These are phyloP conservation scores for Trifolium dubium DNA, from an alignment of 306 rosid species.

Conservation along the genomic window DNA sequence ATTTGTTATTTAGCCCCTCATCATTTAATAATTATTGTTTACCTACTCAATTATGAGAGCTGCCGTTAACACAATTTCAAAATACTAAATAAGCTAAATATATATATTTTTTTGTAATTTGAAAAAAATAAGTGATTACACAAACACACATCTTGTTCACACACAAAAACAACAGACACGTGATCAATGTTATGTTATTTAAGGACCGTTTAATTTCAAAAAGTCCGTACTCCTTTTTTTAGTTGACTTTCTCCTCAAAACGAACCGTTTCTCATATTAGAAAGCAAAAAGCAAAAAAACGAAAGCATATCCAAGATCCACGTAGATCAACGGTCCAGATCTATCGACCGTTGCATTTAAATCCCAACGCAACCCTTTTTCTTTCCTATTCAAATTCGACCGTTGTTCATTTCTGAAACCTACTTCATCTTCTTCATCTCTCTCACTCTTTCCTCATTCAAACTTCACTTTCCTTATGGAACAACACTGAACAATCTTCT, in stretches of 20 bases:
- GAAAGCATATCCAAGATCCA: conserved; percentile 5
- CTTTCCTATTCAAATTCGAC: conserved; percentile 58
- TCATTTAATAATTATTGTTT: neutral
- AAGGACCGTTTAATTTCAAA: conserved; percentile 26
- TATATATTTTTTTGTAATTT: neutral
- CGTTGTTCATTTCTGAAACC: conserved; percentile 45
- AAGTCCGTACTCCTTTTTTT: conserved; percentile 1
- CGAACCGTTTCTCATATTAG: conserved; percentile 36
- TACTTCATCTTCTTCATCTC: neutral
- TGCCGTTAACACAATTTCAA: conserved; percentile 2
- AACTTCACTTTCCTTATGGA: conserved; percentile 36
- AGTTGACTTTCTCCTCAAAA: conserved; percentile 4
- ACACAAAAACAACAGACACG: neutral
- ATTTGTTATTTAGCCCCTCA: neutral
- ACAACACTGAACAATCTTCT: neutral
- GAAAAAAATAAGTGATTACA: neutral
- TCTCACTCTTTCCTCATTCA: conserved; percentile 4
- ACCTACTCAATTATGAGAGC: neutral
- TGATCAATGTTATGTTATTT: neutral
- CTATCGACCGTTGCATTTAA: conserved; percentile 63
- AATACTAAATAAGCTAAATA: neutral
- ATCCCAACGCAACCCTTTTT: conserved; percentile 32
- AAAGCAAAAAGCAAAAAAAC: neutral
- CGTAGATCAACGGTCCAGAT: conserved; percentile 44
- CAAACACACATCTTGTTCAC: neutral